These are phyloP conservation scores for Camellia sinensis DNA, from an alignment of 148 eudicot species.

Conservation along the genomic window DNA sequence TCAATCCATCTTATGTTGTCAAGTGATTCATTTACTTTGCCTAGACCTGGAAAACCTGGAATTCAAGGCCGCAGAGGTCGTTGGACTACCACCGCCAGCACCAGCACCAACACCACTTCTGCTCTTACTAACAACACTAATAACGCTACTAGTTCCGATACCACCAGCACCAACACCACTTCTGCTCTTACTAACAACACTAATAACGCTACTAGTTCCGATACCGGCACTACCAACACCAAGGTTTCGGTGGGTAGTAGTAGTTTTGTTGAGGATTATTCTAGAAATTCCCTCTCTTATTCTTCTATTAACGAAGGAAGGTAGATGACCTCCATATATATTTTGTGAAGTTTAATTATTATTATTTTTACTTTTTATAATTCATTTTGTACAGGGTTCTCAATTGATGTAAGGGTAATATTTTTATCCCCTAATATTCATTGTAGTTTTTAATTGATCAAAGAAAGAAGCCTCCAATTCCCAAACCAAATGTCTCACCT, in stretches of 20 bases:
- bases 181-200: slow-evolving; percentile 37
- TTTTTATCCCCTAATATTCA: no score
- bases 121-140: slow-evolving; percentile 35
- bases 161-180: no score
- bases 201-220: slow-evolving; percentile 20
- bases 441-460: no score
- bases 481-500: no score
- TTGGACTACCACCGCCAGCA: slow-evolving; percentile 31
- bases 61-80: slow-evolving; percentile 63
- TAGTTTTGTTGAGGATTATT: slow-evolving; percentile 51
- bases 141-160: slow-evolving; percentile 18
- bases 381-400: neutral
- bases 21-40: slow-evolving; percentile 62
- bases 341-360: neutral
- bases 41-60: slow-evolving; percentile 71
- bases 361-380: no score
- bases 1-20: slow-evolving; percentile 60
- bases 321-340: slow-evolving; percentile 16
- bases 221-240: slow-evolving; percentile 17
- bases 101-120: slow-evolving; percentile 33
- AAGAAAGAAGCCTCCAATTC: no score
- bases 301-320: slow-evolving; percentile 83
- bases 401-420: no score
- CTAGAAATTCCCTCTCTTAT: slow-evolving; percentile 73
- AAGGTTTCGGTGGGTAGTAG: slow-evolving; percentile 30